Conservation (phyloP, 352 stramenopile species). For the Phytopythium delawarense region DNA sequence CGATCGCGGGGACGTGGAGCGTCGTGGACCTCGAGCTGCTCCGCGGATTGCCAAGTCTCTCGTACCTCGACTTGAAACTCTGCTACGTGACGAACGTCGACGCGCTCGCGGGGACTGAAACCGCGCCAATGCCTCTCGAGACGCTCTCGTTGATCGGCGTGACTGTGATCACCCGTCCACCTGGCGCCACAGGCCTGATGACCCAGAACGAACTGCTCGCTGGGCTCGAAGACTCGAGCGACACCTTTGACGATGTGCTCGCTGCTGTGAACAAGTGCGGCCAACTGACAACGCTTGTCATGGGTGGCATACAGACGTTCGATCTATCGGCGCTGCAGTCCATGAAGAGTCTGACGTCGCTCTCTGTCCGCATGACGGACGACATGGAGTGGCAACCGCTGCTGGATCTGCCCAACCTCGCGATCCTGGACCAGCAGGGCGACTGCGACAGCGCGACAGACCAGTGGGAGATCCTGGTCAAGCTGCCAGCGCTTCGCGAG, state of each 20-base stretch:
- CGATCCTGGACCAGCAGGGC: not conserved
- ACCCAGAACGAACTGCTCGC: not conserved
- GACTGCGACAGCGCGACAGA: not conserved
- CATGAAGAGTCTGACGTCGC: not conserved
- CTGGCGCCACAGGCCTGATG: not conserved
- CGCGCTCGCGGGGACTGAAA: not conserved
- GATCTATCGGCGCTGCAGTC: not conserved
- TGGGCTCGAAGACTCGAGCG: not conserved
- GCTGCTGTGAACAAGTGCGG: not conserved
- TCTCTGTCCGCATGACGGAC: not conserved
- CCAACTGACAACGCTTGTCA: not conserved
- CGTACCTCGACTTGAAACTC: not conserved
- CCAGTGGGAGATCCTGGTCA: not conserved
- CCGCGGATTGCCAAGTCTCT: not conserved
- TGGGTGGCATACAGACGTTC: not conserved
- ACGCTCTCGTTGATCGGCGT: not conserved
- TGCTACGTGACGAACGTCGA: not conserved
- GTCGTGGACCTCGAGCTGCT: slow-evolving; percentile 1
- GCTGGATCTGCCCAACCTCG: not conserved
- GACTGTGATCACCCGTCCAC: not conserved
- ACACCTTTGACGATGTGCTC: not conserved
- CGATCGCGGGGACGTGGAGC: not conserved
- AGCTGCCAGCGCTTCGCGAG: not conserved
- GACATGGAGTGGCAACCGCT: not conserved
- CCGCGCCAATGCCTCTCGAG: not conserved